A percentile compares a stretch with the other conserved stretches of the same genome.
Conservation (phyloP, 1,139 yeast genomes). For the Geotrichum siamense region DNA sequence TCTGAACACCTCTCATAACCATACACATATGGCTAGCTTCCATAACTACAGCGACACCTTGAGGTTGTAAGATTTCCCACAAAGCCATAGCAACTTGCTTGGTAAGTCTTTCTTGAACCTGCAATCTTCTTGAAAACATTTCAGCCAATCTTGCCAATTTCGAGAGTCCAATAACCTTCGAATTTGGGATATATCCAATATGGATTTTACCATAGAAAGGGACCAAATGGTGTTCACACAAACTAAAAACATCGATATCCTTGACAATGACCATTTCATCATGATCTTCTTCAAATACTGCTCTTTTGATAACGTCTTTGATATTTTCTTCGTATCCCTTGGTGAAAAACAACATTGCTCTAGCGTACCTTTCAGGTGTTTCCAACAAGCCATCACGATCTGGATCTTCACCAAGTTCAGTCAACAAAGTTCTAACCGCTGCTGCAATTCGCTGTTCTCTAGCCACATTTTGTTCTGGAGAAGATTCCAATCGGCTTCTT, state of each 20-base stretch:
- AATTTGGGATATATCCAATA: slow-evolving; percentile 93
- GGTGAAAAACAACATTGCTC: slow-evolving; percentile 92
- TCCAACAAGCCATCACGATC: slow-evolving; percentile 82
- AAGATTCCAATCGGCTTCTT: slow-evolving; percentile 59
- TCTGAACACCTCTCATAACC: slow-evolving; percentile 97
- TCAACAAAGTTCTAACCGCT: slow-evolving; percentile 75
- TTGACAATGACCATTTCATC: slow-evolving; percentile 98
- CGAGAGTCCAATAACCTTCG: slow-evolving; percentile 87
- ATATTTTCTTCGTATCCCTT: slow-evolving; percentile 90
- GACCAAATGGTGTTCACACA: slow-evolving; percentile 95
- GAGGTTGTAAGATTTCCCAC: slow-evolving; percentile 81
- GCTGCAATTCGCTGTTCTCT: slow-evolving; percentile 72
- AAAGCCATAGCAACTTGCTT: slow-evolving; percentile 96
- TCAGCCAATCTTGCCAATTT: slow-evolving; percentile 93
- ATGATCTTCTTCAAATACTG: slow-evolving; percentile 96
- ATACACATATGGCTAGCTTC: slow-evolving; percentile 99
- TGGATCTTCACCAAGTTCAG: slow-evolving; percentile 88
- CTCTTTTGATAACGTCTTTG: slow-evolving; percentile 79
- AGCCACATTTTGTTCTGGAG: slow-evolving; percentile 49
- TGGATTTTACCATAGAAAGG: slow-evolving; percentile 97
- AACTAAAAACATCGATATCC: slow-evolving; percentile 84
- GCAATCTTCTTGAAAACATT: slow-evolving; percentile 91
- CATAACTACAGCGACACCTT: slow-evolving; percentile 96
- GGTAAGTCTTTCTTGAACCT: slow-evolving; percentile 93
- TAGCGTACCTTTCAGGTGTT: slow-evolving; percentile 93